Evolutionary conservation across 2,329 filamentous ascomycete species (phyloP).

Genomic region (Trichophyton verrucosum): DNA sequence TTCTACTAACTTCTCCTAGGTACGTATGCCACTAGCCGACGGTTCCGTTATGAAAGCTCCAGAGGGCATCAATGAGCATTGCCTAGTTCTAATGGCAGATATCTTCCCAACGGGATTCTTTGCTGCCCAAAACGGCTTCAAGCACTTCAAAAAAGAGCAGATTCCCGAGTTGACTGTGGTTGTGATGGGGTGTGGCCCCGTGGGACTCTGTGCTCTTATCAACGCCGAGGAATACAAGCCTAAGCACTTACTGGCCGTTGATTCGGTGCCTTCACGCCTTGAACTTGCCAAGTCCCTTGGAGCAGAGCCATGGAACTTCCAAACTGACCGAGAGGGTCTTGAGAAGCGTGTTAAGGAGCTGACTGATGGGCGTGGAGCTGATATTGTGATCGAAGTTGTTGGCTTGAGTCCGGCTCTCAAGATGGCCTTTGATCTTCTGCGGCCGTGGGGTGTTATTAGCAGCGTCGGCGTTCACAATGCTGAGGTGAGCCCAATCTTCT

Average conservation of each 20-base stretch:
- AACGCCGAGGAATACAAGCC: slow-evolving; percentile 65
- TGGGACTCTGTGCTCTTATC: slow-evolving; percentile 72
- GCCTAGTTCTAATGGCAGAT: slow-evolving; percentile 78
- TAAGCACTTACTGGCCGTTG: slow-evolving; percentile 64
- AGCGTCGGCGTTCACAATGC: slow-evolving; percentile 66
- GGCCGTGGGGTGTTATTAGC: slow-evolving; percentile 61
- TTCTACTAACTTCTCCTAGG: slow-evolving; percentile 20
- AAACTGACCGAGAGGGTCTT: slow-evolving; percentile 52
- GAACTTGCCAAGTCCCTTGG: slow-evolving; percentile 61
- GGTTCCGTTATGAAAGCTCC: slow-evolving; percentile 67
- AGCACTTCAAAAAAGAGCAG: slow-evolving; percentile 45
- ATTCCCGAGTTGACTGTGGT: slow-evolving; percentile 59
- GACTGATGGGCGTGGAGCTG: slow-evolving; percentile 69
- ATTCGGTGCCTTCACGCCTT: slow-evolving; percentile 63
- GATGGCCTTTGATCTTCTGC: slow-evolving; percentile 57
- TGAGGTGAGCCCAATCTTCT: slow-evolving; percentile 39
- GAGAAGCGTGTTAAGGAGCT: slow-evolving; percentile 57
- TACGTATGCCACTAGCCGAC: slow-evolving; percentile 69
- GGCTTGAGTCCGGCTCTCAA: slow-evolving; percentile 56
- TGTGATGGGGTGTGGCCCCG: slow-evolving; percentile 71
- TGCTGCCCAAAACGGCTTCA: slow-evolving; percentile 66
- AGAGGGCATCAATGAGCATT: slow-evolving; percentile 56
- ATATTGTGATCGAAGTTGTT: slow-evolving; percentile 71
- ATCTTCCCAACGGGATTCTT: slow-evolving; percentile 82
- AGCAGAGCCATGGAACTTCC: slow-evolving; percentile 72